Conservation (phyloP, 805 yeast species). For the Metschnikowia baotianmanensis region DNA sequence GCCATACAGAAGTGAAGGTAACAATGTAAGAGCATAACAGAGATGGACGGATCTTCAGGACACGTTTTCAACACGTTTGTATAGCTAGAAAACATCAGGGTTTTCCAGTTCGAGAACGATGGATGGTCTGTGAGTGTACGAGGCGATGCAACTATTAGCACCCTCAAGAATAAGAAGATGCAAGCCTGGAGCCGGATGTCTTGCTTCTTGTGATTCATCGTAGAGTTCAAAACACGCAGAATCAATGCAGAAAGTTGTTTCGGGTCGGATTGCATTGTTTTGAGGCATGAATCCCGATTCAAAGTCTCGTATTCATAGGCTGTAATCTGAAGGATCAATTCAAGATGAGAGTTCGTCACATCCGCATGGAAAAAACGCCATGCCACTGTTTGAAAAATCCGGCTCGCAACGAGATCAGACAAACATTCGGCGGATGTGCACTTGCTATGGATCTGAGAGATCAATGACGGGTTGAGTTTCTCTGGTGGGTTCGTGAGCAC, state of each 20-base stretch:
- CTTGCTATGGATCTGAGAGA: slow-evolving; percentile 12
- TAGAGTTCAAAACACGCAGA: slow-evolving; percentile 25
- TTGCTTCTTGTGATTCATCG: slow-evolving; percentile 18
- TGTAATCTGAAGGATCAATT: slow-evolving; percentile 27
- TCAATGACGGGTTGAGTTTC: slow-evolving; percentile 8
- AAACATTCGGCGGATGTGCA: slow-evolving; percentile 6
- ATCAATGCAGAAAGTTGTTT: slow-evolving; percentile 27
- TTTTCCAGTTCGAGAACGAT: slow-evolving; percentile 19
- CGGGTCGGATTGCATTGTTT: slow-evolving; percentile 18
- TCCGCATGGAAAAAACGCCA: slow-evolving; percentile 44
- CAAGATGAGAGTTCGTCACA: slow-evolving; percentile 39
- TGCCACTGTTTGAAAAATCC: slow-evolving; percentile 28
- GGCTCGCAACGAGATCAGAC: slow-evolving; percentile 14
- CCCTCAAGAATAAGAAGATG: slow-evolving; percentile 17
- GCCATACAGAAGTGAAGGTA: slow-evolving; percentile 12
- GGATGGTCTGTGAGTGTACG: slow-evolving; percentile 6
- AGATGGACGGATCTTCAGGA: neutral
- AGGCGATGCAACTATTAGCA: slow-evolving; percentile 3
- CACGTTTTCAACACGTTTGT: neutral
- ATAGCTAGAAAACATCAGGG: slow-evolving; percentile 23
- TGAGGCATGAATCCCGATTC: slow-evolving; percentile 7
- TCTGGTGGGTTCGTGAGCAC: slow-evolving; percentile 9
- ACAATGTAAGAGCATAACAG: slow-evolving; percentile 4
- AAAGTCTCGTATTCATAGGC: slow-evolving; percentile 13
- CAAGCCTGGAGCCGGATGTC: slow-evolving; percentile 19